Base-by-base conservation (phyloP, 805 yeast species). In the Lipomyces orientalis region DNA sequence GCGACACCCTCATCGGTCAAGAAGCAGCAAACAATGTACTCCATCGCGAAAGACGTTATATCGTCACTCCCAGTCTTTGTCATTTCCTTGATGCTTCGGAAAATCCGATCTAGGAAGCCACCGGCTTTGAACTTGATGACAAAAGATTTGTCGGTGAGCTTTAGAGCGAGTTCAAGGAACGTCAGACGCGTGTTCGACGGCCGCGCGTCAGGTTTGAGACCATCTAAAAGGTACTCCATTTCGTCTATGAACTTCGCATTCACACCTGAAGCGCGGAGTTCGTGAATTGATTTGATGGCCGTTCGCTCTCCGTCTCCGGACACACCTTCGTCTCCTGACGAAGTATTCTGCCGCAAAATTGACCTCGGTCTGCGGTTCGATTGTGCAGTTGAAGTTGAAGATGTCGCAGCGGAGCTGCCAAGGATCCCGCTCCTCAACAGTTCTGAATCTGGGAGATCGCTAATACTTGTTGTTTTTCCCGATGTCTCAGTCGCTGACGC, bases 211-310 rank as follows among this genome's bases (percentile, higher is more conserved):
- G 58, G 63, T 4, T 35, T 31, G 5, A 71, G 55, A 6, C 73
- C 72, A 9, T 72, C 74, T 12, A 72, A 66, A 16, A 72, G 58
- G 39, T 72, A 71, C 34, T 72, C 74, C 64, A 72, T 65, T 37
- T 72, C 74, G 60, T 72, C 74, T 12, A 64, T 14, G 12, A 69
- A 64, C 34, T 73, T 71, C 10, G 69, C 60, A 33, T 72, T 71
- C 25, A 56, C 58, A 2, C 74, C 74, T 10, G 74, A 67, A 37
- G 68, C 71, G 5, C 74, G 73, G 8, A 72, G 64, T 22, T 72
- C 74, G 34, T 72, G 73, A 51, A 71, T 67, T 14, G 72, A 65
- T 51, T 65, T 68, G 31, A 70, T 68, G 7, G 37, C 51, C 16
- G 35, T 14, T 1, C 33, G 55, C 25, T 51, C 66, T 16, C 51